Conservation (phyloP, 2,329 filamentous ascomycete species). For the Stemphylium beticola region DNA sequence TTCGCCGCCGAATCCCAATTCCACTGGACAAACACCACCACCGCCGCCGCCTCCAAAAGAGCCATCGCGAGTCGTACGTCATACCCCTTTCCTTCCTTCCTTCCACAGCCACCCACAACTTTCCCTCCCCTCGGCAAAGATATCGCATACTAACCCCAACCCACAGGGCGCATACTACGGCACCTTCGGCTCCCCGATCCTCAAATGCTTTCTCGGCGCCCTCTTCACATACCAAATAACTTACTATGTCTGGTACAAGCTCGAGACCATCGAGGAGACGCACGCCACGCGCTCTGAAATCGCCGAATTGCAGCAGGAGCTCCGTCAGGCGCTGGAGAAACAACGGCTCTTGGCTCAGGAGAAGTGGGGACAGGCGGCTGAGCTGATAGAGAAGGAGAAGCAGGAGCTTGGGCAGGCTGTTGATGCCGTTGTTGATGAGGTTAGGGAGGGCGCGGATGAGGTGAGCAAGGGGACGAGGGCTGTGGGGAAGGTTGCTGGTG, state of each 20-base stretch:
- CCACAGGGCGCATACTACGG: conserved; percentile 69
- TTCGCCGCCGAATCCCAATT: conserved; percentile 20
- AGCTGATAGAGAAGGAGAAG: conserved; percentile 17
- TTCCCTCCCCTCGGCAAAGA: too few relatives aligned
- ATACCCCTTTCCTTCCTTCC: not conserved
- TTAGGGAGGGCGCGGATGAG: conserved; percentile 23
- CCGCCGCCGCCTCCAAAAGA: conserved; percentile 20
- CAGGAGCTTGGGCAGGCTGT: conserved; percentile 14
- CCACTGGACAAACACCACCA: conserved; percentile 8
- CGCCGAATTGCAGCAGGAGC: conserved; percentile 27
- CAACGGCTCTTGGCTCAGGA: conserved; percentile 18
- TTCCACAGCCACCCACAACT: not conserved
- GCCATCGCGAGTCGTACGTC: conserved; percentile 32
- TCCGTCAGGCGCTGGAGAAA: conserved; percentile 28
- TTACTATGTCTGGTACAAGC: conserved; percentile 76
- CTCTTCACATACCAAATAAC: conserved; percentile 79
- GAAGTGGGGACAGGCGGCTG: conserved; percentile 12
- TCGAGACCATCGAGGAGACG: conserved; percentile 74
- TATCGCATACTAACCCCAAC: not conserved
- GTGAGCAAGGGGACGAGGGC: conserved; percentile 19
- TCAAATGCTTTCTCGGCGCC: conserved; percentile 75
- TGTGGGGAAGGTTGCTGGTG: conserved; percentile 21
- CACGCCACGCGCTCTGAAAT: conserved; percentile 53
- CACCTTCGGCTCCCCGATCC: conserved; percentile 73
- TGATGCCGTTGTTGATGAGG: conserved; percentile 19